Evolutionary conservation across 2,329 filamentous ascomycete species (phyloP), one percentile per base, ranked within the genome.

Genomic region (Claviceps purpurea): DNA sequence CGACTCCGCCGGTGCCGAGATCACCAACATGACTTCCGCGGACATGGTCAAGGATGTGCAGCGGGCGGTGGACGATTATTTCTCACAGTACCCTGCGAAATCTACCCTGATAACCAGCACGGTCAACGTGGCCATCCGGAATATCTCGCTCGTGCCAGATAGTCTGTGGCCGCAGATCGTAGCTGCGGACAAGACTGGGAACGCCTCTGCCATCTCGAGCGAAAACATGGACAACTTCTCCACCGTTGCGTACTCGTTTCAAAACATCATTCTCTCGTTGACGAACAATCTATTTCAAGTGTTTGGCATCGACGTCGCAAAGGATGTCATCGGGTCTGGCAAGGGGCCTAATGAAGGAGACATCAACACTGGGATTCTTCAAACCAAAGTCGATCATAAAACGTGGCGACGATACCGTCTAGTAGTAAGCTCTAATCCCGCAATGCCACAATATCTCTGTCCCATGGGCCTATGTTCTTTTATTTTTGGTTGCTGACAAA

Each of bases 261-360:
- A 16, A 0, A 52, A 50, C 6, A 54, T 62, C 10, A 39, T 47
- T 5, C 54, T 54, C 2, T 57, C 62, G 11, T 61, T 65, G 61
- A 50, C 56, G 18, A 65, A 67, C 26, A 56, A 62, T 2, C 55
- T 67, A 7, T 61, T 66, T 4, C 56, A 60, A 38, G 58, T 56
- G 4, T 68, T 65, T 45, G 60, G 61, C 5, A 63, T 69, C 24
- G 61, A 68, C 45, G 57, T 68, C 0, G 56, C 40, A 10, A 53
- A 49, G 44, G 49, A 53, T n/a, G 43, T 22, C 20, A 40, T 59
- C 1, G 54, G 40, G 22, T 37, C 47, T 24, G 41, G 44, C 5
- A 16, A 50, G 38, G 20, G 18, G 7, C 24, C 34, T 4, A 30
- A 38, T 8, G 7, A 41, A 10, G 39, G 38, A 14, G 44, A 47